Conservation (phyloP, 768 basidiomycete genomes). For the Vishniacozyma victoriae region DNA sequence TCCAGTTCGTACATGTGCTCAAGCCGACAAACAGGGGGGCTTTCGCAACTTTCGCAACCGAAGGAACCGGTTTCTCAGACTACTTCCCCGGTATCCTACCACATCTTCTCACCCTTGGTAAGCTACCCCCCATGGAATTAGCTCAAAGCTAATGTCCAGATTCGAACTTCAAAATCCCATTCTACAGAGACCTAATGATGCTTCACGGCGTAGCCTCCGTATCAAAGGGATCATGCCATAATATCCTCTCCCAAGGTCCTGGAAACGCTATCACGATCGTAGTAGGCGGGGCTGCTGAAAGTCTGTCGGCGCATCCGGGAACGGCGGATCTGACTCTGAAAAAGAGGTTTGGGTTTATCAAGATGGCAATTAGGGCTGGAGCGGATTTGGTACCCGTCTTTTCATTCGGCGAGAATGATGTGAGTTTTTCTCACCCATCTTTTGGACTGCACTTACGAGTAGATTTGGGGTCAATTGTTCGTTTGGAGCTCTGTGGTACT, state of each 20-base stretch:
- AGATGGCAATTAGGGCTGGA: slow-evolving; percentile 51
- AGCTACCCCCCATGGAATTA: neutral
- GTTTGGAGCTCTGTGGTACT: too few species aligned
- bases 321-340: slow-evolving; percentile 65
- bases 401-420: slow-evolving; percentile 98
- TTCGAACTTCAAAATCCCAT: slow-evolving; percentile 83
- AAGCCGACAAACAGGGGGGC: slow-evolving; percentile 63
- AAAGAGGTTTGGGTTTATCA: slow-evolving; percentile 84
- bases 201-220: slow-evolving; percentile 87
- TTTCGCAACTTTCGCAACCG: slow-evolving; percentile 90
- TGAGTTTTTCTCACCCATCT: slow-evolving; percentile 48
- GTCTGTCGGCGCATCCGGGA: slow-evolving; percentile 88
- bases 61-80: slow-evolving; percentile 84
- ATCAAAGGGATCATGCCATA: slow-evolving; percentile 79
- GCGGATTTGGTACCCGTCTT: slow-evolving; percentile 97
- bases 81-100: slow-evolving; percentile 87
- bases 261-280: slow-evolving; percentile 79
- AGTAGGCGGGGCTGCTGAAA: slow-evolving; percentile 93
- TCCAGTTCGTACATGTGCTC: too few species aligned
- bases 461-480: slow-evolving; percentile 94
- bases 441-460: neutral
- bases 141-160: slow-evolving; percentile 39
- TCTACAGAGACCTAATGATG: slow-evolving; percentile 88
- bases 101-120: slow-evolving; percentile 70
- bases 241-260: slow-evolving; percentile 63